phyloP scores from a whole-genome alignment of 805 yeast species.

The Brettanomyces bruxellensis region DNA sequence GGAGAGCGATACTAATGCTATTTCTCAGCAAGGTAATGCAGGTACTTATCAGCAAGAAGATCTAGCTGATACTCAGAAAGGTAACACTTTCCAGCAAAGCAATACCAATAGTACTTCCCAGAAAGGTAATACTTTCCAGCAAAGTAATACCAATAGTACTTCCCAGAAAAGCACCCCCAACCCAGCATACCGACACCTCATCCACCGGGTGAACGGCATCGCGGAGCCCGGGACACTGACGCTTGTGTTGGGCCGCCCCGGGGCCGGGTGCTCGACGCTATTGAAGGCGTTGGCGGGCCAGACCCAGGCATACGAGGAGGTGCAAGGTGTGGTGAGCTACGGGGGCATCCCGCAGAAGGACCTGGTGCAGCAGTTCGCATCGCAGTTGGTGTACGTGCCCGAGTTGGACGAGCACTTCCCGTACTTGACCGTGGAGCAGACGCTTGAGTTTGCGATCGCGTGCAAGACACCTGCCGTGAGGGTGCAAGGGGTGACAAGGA shows the following conservation, averaged over 20 bases:
- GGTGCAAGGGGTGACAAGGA: slow-evolving; percentile 31
- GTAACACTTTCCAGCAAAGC: no score
- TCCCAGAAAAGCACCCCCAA: no score
- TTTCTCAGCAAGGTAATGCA: no score
- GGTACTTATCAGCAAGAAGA: no score
- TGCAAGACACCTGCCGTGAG: slow-evolving; percentile 42
- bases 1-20: slow-evolving; percentile 6
- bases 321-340: slow-evolving; percentile 32
- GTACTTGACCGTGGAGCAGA: slow-evolving; percentile 41
- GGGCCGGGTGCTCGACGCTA: slow-evolving; percentile 53
- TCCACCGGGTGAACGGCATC: slow-evolving; percentile 6
- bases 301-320: slow-evolving; percentile 26
- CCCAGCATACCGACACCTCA: not conserved
- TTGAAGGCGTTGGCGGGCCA: slow-evolving; percentile 36
- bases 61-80: no score
- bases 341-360: slow-evolving; percentile 36
- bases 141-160: no score
- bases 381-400: slow-evolving; percentile 41
- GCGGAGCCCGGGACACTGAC: slow-evolving; percentile 42
- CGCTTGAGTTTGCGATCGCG: slow-evolving; percentile 42
- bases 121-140: no score
- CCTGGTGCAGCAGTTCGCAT: slow-evolving; percentile 7
- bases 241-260: slow-evolving; percentile 45
- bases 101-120: no score
- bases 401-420: slow-evolving; percentile 49